Percentiles rank a stretch among this genome's conserved stretches.
Evolutionary conservation across 345 rosid genomes (phyloP).

Genomic region (Brassica rapa): DNA sequence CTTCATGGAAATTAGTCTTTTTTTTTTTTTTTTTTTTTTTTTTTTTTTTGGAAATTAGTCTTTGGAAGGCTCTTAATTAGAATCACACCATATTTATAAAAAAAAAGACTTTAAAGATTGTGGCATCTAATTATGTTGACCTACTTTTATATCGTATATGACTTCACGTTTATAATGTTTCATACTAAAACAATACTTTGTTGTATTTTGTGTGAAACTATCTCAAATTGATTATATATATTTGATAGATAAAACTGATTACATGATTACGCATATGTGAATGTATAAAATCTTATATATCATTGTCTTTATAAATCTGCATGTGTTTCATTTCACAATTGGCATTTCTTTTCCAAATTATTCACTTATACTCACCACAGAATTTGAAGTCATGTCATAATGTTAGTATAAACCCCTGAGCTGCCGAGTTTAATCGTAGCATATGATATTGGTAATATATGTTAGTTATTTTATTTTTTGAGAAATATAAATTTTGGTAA

Average conservation of each 20-base stretch:
- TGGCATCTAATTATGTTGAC: not conserved
- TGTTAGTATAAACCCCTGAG: too few species aligned
- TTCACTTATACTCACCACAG: too few species aligned
- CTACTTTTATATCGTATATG: not conserved
- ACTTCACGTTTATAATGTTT: not conserved
- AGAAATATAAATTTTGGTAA: too few species aligned
- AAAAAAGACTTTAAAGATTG: not conserved
- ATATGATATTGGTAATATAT: too few species aligned
- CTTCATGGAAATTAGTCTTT: too few species aligned
- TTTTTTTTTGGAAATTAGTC: too few species aligned
- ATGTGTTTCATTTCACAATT: not conserved
- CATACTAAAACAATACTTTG: not conserved
- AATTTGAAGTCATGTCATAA: too few species aligned
- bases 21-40: too few species aligned
- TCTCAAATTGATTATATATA: not conserved
- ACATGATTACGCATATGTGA: not conserved
- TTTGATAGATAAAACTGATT: not conserved
- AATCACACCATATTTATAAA: too few species aligned
- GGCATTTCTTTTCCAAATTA: not conserved
- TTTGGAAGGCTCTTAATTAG: too few species aligned
- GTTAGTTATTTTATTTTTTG: too few species aligned
- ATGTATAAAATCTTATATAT: not conserved
- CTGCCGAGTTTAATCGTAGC: too few species aligned
- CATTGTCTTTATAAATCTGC: not conserved
- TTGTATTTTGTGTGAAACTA: not conserved